Evolutionary conservation across 768 basidiomycete species (phyloP).

Genomic region (Paxillus involutus): DNA sequence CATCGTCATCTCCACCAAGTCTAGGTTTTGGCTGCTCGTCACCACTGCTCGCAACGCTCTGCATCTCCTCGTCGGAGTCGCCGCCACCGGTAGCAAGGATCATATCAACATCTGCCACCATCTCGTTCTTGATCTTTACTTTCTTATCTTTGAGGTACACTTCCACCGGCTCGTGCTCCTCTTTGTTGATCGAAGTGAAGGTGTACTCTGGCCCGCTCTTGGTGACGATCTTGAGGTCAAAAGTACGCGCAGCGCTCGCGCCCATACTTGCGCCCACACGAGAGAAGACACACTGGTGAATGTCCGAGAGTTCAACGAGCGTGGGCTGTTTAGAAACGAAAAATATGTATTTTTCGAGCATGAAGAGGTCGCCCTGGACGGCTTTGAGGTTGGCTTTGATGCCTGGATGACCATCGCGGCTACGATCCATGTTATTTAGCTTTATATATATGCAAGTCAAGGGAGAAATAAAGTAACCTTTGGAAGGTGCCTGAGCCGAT

Average conservation of each 20-base stretch:
- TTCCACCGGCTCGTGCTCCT: conserved; percentile 87
- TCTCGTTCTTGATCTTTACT: conserved; percentile 93
- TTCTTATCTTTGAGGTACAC: conserved; percentile 88
- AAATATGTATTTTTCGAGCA: conserved; percentile 97
- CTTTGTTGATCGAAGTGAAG: conserved; percentile 94
- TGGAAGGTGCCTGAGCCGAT: conserved; percentile 84
- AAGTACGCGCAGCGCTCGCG: conserved; percentile 83
- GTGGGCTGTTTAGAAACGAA: conserved; percentile 96
- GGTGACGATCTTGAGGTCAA: conserved; percentile 88
- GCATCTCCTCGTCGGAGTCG: conserved; percentile 82
- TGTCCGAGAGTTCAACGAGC: conserved; percentile 86
- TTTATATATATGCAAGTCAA: neutral
- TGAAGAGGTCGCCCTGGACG: conserved; percentile 93
- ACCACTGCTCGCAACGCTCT: conserved; percentile 73
- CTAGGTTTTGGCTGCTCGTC: conserved; percentile 56
- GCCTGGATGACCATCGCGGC: conserved; percentile 88
- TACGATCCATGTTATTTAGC: conserved; percentile 28
- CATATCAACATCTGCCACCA: conserved; percentile 84
- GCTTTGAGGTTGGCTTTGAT: conserved; percentile 99
- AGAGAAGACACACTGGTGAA: conserved; percentile 89
- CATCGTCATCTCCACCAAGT: conserved; percentile 59
- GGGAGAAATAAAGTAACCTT: conserved; percentile 47
- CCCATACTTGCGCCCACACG: conserved; percentile 87
- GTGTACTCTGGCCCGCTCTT: conserved; percentile 83
- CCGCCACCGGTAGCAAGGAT: conserved; percentile 63